These are phyloP conservation scores for Tolypocladium pustulatum DNA, from an alignment of 2,329 filamentous ascomycete species.

Conservation along the genomic window DNA sequence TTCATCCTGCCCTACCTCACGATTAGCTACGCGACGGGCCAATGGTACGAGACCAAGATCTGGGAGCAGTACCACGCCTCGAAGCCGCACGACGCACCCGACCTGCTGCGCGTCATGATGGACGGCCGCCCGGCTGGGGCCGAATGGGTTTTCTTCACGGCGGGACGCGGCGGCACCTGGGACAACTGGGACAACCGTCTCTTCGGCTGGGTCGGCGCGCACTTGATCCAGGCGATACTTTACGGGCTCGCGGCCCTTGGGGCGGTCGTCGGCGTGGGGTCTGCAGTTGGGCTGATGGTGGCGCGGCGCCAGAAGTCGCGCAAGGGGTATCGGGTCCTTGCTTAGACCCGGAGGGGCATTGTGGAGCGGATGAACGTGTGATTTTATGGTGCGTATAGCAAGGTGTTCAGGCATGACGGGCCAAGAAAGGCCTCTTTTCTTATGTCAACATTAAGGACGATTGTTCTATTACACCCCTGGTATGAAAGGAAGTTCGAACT, in stretches of 20 bases:
- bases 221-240: neutral
- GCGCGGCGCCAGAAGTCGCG: neutral
- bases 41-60: constrained; percentile 4
- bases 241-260: neutral
- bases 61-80: constrained; percentile 4
- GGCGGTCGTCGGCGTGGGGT: neutral
- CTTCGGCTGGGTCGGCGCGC: constrained; percentile 1
- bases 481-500: too few species aligned
- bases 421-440: neutral
- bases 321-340: neutral
- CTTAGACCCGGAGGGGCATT: neutral
- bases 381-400: neutral
- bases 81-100: neutral
- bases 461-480: neutral
- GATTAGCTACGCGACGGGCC: constrained; percentile 2
- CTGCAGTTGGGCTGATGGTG: neutral
- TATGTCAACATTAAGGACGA: neutral
- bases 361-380: neutral
- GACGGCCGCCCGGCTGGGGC: constrained; percentile 2
- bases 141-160: constrained; percentile 4
- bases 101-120: constrained; percentile 6
- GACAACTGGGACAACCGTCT: constrained; percentile 3
- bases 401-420: neutral
- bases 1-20: constrained; percentile 3
- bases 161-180: constrained; percentile 3